Base-by-base conservation (phyloP, 2,329 filamentous ascomycete species). In the Exophiala bonariae region DNA sequence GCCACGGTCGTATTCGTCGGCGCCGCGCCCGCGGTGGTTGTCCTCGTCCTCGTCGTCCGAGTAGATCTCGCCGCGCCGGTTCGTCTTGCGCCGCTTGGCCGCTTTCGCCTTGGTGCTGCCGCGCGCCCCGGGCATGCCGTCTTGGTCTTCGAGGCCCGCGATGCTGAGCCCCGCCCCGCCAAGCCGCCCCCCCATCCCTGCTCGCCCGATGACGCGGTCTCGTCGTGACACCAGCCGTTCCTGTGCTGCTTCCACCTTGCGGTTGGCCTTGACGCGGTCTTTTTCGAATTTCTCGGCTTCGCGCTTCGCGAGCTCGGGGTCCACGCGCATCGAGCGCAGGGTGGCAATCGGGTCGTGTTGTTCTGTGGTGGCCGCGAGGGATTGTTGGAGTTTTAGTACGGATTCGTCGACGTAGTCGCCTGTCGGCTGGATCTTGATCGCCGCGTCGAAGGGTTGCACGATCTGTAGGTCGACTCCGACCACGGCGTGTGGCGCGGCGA, bases 1-100 rank as follows among this genome's bases (percentile, higher is more conserved):
- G 38, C 87, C 85, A 61, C 87, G 85, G 63, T 92, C 87, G 61
- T 91, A 91, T 60, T 91, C 85, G 67, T 95, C 86, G 65, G 90
- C 82, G 68, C 66, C 72, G 18, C 71, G 66, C 3, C 68, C 65
- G 33, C 71, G 65, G 19, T 70, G 67, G 20, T 67, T 64, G 46
- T 69, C 73, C 7, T 75, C 73, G 40, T 74, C 71, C 55, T 76
- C 74, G 20, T 75, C 72, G 44, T 75, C 72, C 1, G 68, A 71
- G 54, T 75, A 73, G 46, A 75, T 71, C 50, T 75, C 72, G 18
- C 73, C 72, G 26, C 69, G 69, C 31, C 72, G 67, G 51, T 73
- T 73, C 10, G 66, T 57, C 37, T 62, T 67, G 40, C 66, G 65
- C 26, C 55, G 60, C 51, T 67, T 67, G n/a, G n/a, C n/a, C 47